Base-by-base conservation (phyloP, 257 asterid species). In the Plectranthus barbatus region DNA sequence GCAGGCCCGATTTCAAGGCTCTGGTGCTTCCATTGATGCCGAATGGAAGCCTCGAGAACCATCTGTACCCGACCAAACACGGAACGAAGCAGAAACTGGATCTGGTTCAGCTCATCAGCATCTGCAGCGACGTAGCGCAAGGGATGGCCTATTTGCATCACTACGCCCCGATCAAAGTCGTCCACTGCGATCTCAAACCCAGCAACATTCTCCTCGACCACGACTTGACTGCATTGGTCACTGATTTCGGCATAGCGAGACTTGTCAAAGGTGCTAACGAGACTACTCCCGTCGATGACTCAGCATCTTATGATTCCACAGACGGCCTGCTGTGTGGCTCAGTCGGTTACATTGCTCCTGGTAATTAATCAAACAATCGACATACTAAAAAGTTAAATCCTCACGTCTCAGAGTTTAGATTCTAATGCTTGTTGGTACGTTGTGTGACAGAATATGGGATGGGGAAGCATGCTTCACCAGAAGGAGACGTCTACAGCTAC, bases 311-410 rank as follows among this genome's bases (percentile, higher is more conserved):
- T 33, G 78, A 77, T 70, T 90, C 94, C 5, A 83, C 92, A 4
- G 88, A 84, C 23, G 90, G 90, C 7, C 42, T 84, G 51, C 69
- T 90, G 14, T 83, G 94, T 66, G 97, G 97, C 17, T 83, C 96
- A 4, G 40, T 91, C 17, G 97, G 97, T 21, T 91, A 91, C 61
- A 82, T 84, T n/a, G 91, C 97, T 73, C 97, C 96, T 0, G 97
- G 97, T 87, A 58, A 23, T 70, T 26, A 26, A n/a, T n/a, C n/a
- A 5, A 26, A 26, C 31, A 1, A 26, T 1, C 31, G 2, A 26
- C 3, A 26, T 1, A 26, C 31, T 26, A 5, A 1, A 2, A 26
- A 1, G 5, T 26, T 26, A 26, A 1, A 26, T 26, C 5, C 5
- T 1, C 5, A 26, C 5, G 31, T 26, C 31, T 26, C 3, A 26